Conservation (phyloP, 495 filamentous ascomycete species). For the Astrothelium subdiscretum region DNA sequence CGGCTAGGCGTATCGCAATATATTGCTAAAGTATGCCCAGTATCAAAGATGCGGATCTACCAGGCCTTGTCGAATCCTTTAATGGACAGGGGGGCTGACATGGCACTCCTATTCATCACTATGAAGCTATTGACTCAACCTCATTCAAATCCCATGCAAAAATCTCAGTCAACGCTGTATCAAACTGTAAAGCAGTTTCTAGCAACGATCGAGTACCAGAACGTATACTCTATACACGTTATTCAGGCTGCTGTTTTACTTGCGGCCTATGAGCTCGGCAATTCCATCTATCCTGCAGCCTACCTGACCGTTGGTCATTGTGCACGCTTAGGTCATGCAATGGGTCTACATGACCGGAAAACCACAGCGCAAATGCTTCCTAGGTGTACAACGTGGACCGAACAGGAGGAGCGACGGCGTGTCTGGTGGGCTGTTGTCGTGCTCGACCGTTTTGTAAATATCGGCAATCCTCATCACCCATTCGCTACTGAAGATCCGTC, state of each 20-base stretch:
- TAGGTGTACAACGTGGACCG: slow-evolving; percentile 33
- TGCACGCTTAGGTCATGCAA: slow-evolving; percentile 33
- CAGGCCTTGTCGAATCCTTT: slow-evolving; percentile 22
- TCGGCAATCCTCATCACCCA: slow-evolving; percentile 34
- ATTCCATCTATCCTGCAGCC: slow-evolving; percentile 39
- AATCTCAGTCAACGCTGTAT: slow-evolving; percentile 30
- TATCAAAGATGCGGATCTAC: slow-evolving; percentile 17
- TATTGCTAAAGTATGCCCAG: not conserved
- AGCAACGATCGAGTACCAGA: slow-evolving; percentile 27
- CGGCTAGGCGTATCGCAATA: not conserved
- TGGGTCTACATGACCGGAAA: slow-evolving; percentile 34
- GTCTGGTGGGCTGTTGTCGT: slow-evolving; percentile 43
- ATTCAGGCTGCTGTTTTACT: slow-evolving; percentile 37
- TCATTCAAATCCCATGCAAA: slow-evolving; percentile 8
- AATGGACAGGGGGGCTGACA: slow-evolving; percentile 35
- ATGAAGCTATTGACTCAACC: slow-evolving; percentile 36
- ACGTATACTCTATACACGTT: slow-evolving; percentile 30
- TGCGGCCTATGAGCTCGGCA: slow-evolving; percentile 37
- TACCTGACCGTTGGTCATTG: slow-evolving; percentile 35
- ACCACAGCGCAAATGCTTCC: slow-evolving; percentile 25
- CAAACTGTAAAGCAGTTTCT: slow-evolving; percentile 32
- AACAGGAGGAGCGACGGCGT: slow-evolving; percentile 38
- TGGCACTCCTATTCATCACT: slow-evolving; percentile 36
- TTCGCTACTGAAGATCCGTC: slow-evolving; percentile 33
- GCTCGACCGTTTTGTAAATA: slow-evolving; percentile 35